phyloP scores from a whole-genome alignment of 2,329 filamentous ascomycete species.

The Ceratocystis cubensis region DNA sequence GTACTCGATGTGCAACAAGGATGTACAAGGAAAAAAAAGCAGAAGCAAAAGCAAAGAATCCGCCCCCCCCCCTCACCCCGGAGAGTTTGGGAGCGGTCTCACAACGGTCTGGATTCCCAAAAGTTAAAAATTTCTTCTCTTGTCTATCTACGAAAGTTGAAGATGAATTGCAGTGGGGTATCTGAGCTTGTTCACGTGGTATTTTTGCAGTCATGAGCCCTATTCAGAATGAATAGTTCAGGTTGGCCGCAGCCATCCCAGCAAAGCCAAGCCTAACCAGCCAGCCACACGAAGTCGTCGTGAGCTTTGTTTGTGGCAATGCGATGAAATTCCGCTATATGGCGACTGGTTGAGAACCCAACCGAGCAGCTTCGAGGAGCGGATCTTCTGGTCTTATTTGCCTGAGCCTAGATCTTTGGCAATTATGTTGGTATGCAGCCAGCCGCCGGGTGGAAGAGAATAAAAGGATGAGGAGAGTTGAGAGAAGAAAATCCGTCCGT shows the following conservation, averaged over 20 bases:
- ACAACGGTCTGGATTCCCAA: neutral
- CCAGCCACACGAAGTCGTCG: constrained; percentile 6
- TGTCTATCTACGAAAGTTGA: neutral
- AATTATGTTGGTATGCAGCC: neutral
- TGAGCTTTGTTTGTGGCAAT: neutral
- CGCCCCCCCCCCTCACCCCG: neutral
- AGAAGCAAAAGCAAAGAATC: neutral
- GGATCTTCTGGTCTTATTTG: neutral
- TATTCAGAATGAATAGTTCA: neutral
- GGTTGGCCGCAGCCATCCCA: neutral
- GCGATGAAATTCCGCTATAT: neutral
- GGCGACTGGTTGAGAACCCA: neutral
- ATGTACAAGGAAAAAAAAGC: neutral
- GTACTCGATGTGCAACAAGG: neutral
- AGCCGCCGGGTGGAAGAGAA: neutral
- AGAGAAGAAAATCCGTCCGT: neutral
- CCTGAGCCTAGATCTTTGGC: too few relatives aligned
- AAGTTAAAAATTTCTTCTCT: neutral
- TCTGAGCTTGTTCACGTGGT: neutral
- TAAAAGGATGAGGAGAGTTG: neutral
- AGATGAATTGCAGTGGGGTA: neutral
- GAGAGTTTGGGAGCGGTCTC: neutral
- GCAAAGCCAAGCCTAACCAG: neutral
- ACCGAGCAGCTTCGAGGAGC: neutral
- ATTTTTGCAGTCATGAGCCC: neutral